Percentiles rank a stretch among this genome's conserved stretches.
Conservation (phyloP, 176 grass and related monocot genomes). For the Carex pumila region DNA sequence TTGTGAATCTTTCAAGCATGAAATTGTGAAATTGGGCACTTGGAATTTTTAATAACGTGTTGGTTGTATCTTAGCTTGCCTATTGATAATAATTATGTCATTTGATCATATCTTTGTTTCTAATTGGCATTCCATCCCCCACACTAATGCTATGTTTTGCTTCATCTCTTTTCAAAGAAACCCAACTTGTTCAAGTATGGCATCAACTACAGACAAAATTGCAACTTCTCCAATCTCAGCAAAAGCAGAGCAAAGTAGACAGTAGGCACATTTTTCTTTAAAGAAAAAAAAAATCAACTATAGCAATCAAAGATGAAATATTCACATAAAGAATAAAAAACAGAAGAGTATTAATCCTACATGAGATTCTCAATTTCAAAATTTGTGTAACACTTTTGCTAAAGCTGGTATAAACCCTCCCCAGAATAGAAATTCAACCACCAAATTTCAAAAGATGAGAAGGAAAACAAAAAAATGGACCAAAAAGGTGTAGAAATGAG, state of each 20-base stretch:
- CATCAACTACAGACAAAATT: no score
- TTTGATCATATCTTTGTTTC: neutral
- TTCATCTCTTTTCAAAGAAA: neutral
- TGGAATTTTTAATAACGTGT: neutral
- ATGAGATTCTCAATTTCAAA: neutral
- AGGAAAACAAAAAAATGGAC: neutral
- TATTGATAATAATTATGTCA: neutral
- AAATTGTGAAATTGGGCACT: no score
- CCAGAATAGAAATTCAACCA: neutral
- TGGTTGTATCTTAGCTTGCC: no score
- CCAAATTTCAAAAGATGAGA: neutral
- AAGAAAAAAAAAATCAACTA: no score
- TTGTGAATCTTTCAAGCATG: no score
- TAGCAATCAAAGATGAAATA: neutral
- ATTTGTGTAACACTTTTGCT: neutral
- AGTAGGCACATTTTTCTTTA: no score
- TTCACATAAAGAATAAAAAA: neutral
- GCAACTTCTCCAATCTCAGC: no score
- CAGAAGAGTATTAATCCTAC: neutral
- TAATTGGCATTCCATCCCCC: neutral
- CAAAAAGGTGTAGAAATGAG: neutral
- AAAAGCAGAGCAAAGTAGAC: no score
- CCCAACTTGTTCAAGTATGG: neutral
- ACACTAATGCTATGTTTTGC: neutral
- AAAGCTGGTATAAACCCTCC: neutral